Evolutionary conservation across 2,329 filamentous ascomycete genomes (phyloP).

Genomic region (Raffaelea albimanens): DNA sequence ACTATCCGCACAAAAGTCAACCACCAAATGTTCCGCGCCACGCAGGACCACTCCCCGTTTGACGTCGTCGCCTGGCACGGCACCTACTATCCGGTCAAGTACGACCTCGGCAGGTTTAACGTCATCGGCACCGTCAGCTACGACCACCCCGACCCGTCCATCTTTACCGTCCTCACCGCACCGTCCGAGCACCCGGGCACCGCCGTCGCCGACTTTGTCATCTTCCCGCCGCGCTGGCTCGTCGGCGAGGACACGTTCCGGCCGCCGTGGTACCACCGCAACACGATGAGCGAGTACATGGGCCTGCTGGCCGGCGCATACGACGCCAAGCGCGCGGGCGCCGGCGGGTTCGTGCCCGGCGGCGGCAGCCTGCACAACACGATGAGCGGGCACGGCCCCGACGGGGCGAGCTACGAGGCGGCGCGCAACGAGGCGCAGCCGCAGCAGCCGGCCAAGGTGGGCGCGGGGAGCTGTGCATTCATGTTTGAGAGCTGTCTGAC

Average conservation of each 20-base stretch:
- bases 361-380: constrained; percentile 59
- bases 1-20: constrained; percentile 54
- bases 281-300: constrained; percentile 59
- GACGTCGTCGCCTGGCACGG: constrained; percentile 77
- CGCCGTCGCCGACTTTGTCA: constrained; percentile 61
- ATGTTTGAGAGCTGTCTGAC: constrained; percentile 63
- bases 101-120: constrained; percentile 70
- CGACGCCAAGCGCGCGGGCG: constrained; percentile 50
- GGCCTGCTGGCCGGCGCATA: constrained; percentile 49
- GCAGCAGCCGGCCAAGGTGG: constrained; percentile 44
- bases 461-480: constrained; percentile 53
- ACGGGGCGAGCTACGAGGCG: constrained; percentile 45
- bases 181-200: constrained; percentile 52
- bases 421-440: constrained; percentile 42
- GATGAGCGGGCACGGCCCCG: constrained; percentile 59
- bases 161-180: constrained; percentile 64
- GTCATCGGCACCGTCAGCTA: constrained; percentile 63
- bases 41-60: constrained; percentile 60
- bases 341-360: constrained; percentile 47
- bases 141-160: constrained; percentile 70
- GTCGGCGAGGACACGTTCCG: constrained; percentile 62
- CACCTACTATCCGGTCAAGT: constrained; percentile 73
- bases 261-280: constrained; percentile 64
- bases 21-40: constrained; percentile 55
- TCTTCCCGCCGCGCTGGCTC: constrained; percentile 64